phyloP scores from a whole-genome alignment of 768 basidiomycete species.

The Rhodotorula graminis region DNA sequence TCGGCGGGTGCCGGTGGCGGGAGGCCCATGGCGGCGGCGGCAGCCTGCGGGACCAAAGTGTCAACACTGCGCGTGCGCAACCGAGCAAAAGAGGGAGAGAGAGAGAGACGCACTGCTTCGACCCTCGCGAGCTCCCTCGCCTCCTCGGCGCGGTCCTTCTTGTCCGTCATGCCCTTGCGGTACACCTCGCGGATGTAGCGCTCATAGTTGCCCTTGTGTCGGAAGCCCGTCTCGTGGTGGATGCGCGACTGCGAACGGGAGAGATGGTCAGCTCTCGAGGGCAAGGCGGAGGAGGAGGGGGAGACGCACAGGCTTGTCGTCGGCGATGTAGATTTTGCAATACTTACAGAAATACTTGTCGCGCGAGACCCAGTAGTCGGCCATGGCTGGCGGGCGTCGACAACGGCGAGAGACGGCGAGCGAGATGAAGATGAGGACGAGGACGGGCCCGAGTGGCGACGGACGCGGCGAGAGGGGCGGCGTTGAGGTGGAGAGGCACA shows the following conservation, averaged over 20 bases:
- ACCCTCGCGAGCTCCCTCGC: slow-evolving; percentile 78
- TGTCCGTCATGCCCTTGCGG: slow-evolving; percentile 64
- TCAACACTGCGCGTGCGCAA: neutral
- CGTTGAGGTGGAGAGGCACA: neutral
- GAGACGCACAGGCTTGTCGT: slow-evolving; percentile 63
- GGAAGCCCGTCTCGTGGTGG: slow-evolving; percentile 87
- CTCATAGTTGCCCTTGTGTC: slow-evolving; percentile 91
- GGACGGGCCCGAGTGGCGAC: no score
- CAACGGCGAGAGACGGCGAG: no score
- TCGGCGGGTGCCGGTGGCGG: slow-evolving; percentile 41
- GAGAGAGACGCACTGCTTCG: slow-evolving; percentile 59
- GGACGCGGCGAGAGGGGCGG: no score
- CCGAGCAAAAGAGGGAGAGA: no score
- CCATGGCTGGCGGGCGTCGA: slow-evolving; percentile 54
- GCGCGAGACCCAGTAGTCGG: slow-evolving; percentile 87
- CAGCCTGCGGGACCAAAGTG: slow-evolving; percentile 58
- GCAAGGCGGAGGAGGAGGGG: neutral
- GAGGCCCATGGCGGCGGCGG: slow-evolving; percentile 58
- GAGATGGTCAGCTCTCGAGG: neutral
- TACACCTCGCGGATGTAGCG: slow-evolving; percentile 86
- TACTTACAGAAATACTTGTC: slow-evolving; percentile 98
- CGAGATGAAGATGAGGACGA: neutral
- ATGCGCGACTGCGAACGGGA: slow-evolving; percentile 62
- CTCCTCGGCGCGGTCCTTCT: slow-evolving; percentile 56
- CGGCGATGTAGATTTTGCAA: slow-evolving; percentile 93